Evolutionary conservation across 129 eudicot species (phyloP).

Genomic region (Centella asiatica): DNA sequence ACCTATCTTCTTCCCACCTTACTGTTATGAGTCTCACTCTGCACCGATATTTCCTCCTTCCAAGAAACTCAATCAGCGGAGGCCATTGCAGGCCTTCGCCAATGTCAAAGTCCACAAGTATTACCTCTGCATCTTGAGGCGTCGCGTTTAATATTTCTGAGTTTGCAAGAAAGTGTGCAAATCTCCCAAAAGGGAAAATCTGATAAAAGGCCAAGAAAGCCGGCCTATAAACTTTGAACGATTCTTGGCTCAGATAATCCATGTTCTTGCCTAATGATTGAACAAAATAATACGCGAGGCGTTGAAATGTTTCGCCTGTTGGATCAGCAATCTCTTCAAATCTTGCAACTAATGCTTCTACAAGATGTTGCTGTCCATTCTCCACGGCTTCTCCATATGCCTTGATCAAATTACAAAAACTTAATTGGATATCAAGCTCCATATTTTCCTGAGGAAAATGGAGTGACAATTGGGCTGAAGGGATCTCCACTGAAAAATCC

Average conservation of each 20-base stretch:
- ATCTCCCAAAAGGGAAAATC: conserved; percentile 9
- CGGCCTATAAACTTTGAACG: conserved; percentile 4
- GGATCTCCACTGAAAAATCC: conserved; percentile 13
- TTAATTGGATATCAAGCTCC: conserved; percentile 6
- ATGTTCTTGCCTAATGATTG: conserved; percentile 1
- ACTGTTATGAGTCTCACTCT: conserved; percentile 3
- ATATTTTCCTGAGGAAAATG: conserved; percentile 2
- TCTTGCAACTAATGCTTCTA: conserved; percentile 1
- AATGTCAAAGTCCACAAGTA: conserved; percentile 10
- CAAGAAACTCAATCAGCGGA: conserved; percentile 6
- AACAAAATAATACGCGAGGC: conserved; percentile 8
- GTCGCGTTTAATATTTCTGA: conserved; percentile 8
- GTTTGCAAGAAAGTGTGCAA: conserved; percentile 11
- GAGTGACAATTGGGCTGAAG: conserved; percentile 15
- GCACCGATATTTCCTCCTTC: conserved; percentile 6
- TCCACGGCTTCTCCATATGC: conserved; percentile 13
- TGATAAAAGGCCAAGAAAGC: conserved; percentile 14
- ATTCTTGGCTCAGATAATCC: conserved; percentile 10
- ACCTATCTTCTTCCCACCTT: conserved; percentile 10
- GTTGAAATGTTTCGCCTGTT: conserved; percentile 12
- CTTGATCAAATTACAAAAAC: conserved; percentile 7
- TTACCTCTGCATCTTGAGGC: conserved; percentile 6
- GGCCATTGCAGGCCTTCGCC: conserved; percentile 11
- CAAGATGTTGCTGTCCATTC: conserved; percentile 6
- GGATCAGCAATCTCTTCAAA: conserved; percentile 6